Base-by-base conservation (phyloP, 768 basidiomycete species). In the Multifurca ochricompacta region DNA sequence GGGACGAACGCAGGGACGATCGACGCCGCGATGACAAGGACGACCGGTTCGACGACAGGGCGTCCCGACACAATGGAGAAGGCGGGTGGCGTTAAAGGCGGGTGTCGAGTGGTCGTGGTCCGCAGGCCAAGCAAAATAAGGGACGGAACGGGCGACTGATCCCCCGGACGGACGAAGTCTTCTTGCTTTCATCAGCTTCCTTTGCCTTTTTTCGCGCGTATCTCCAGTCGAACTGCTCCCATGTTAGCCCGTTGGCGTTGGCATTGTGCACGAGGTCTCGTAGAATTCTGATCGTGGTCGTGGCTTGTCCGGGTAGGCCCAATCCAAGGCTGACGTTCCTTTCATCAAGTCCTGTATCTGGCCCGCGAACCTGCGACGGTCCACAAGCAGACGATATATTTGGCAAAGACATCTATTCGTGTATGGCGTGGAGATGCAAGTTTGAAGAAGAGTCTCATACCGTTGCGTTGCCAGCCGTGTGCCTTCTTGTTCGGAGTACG, bases 21-120 rank as follows among this genome's bases (percentile, higher is more conserved):
- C 77, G 79, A 72, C 82, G 83, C 71, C 84, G 87, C 72, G 87
- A 89, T 61, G 87, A 88, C 66, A 90, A 83, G 73, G 86, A 89
- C 65, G 86, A 87, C 49, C 83, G 83, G 43, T 85, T 71, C 71
- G 87, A 90, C 49, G 87, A 89, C 60, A 79, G 87, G 71, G 60
- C 58, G 45, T 72, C 85, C 66, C 82, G 83, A 73, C 79, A 81
- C 66, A 87, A 86, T 73, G 85, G 86, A 67, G 87, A 89, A 74
- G 82, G 77, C 69, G 77, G 80, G 71, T 86, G 83, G 84, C 84
- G 85, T 76, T 85, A 72, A 84, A 74, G 46, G 49, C 45, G 64
- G 69, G 50, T 48, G 53, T 44, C 48, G 58, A 59, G 58, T 59
- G 48, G 54, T 52, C 56, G 7, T 56, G 58, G 44, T 58, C 23